Conservation (phyloP, 1,139 yeast genomes). For the Diutina ranongensis region DNA sequence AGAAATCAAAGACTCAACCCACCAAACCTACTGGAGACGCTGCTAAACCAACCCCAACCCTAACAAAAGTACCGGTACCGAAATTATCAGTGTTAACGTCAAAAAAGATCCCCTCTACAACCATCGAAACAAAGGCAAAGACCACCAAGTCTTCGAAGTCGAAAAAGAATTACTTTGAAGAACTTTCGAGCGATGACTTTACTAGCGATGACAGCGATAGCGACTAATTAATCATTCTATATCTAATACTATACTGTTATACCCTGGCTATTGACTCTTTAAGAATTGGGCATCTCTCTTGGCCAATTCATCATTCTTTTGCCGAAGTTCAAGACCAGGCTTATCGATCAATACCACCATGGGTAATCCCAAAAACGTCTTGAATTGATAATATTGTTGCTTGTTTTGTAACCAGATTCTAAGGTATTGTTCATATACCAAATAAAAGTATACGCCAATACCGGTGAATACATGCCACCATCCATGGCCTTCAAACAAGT, state of each 20-base stretch:
- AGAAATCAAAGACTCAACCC: not conserved
- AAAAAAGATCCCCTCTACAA: not conserved
- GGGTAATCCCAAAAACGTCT: slow-evolving; percentile 24
- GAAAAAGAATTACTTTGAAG: not conserved
- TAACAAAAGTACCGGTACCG: not conserved
- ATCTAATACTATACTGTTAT: not conserved
- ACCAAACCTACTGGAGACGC: not conserved
- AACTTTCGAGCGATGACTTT: not conserved
- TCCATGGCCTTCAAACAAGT: slow-evolving; percentile 83
- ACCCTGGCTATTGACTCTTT: not conserved
- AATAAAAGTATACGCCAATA: slow-evolving; percentile 44
- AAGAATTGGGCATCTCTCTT: not conserved
- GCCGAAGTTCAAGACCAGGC: not conserved
- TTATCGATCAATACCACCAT: not conserved
- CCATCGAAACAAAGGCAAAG: not conserved
- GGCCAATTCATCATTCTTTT: not conserved
- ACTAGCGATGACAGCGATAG: slow-evolving; percentile 1
- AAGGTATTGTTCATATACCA: slow-evolving; percentile 64
- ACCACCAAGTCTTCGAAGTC: not conserved
- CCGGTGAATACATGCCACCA: slow-evolving; percentile 97
- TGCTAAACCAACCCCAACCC: not conserved
- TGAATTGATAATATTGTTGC: slow-evolving; percentile 38
- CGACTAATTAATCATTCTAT: not conserved
- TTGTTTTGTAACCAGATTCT: slow-evolving; percentile 48
- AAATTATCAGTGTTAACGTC: not conserved